phyloP scores from a whole-genome alignment of 1,284 basidiomycete genomes.

The Psilocybe mexicana region DNA sequence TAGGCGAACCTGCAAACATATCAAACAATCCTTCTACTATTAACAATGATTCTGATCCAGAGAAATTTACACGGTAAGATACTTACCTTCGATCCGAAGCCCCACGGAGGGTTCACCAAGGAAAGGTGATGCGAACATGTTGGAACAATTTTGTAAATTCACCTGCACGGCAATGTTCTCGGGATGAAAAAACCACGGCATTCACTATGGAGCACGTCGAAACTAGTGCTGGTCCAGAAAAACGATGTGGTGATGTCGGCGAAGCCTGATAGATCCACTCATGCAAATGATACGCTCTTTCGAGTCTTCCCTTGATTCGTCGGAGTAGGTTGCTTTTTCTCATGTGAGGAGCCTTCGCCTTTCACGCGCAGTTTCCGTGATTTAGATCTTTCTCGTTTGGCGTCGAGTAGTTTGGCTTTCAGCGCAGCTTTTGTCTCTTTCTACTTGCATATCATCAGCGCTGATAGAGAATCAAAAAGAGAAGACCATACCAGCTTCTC shows the following conservation, averaged over 20 bases:
- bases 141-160: too few species aligned
- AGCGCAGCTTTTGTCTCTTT: conserved; percentile 33
- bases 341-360: background rate
- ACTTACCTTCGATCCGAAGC: too few species aligned
- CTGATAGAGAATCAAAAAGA: background rate
- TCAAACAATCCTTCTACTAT: too few species aligned
- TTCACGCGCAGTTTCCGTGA: conserved; percentile 21
- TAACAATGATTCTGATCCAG: too few species aligned
- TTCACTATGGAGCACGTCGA: background rate
- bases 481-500: conserved; percentile 19
- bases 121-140: too few species aligned
- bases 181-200: background rate
- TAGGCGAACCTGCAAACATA: too few species aligned
- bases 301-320: conserved; percentile 9
- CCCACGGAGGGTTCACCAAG: too few species aligned
- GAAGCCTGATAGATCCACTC: background rate
- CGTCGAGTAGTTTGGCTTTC: conserved; percentile 24
- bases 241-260: background rate
- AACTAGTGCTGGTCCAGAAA: conserved; percentile 7
- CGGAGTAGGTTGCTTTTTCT: background rate
- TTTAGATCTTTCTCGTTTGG: conserved; percentile 29
- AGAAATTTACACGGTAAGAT: too few species aligned
- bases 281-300: conserved; percentile 33
- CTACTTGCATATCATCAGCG: conserved; percentile 14
- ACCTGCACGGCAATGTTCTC: too few species aligned